Base-by-base conservation (phyloP, 176 grass and related monocot species). In the Ananas comosus region DNA sequence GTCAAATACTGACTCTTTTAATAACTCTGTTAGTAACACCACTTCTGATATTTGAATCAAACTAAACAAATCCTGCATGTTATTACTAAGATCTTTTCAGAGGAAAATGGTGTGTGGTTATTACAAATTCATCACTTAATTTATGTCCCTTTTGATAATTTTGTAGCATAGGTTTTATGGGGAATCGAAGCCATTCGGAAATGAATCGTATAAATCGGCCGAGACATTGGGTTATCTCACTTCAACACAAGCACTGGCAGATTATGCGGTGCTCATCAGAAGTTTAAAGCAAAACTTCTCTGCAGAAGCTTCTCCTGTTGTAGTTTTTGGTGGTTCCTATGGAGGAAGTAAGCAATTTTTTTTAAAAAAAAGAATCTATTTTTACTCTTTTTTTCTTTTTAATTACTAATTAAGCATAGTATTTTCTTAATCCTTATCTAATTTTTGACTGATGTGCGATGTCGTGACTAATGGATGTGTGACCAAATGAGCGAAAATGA, bases 81-180 rank as follows among this genome's bases (percentile, higher is more conserved):
- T n/a, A n/a, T n/a, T n/a, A n/a, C n/a, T n/a, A n/a, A n/a, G n/a
- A n/a, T n/a, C n/a, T n/a, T n/a, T n/a, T n/a, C n/a, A n/a, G n/a
- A n/a, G n/a, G n/a, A n/a, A n/a, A n/a, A n/a, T 48, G 63, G 48
- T 73, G 9, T 29, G 48, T 12, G 24, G 1, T 71, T 72, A 14
- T 48, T 49, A 67, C 11, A 16, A 14, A 49, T 17, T 25, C 33
- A 47, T 80, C 4, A 29, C 47, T n/a, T 66, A 24, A 25, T 18
- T 17, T 9, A 14, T 42, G n/a, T 64, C 4, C 48, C 23, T 79
- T 47, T 63, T 52, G 24, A 23, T 66, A 63, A 10, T 4, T 64
- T 68, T 69, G 11, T 83, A 97, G 93, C 93, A 97, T 70, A 91
- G 93, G 9, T 97, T 92, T 79, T 97, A 97, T 66, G 89, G 93